Conservation (phyloP, 2,329 filamentous ascomycete genomes). For the Penicillium oxalicum region DNA sequence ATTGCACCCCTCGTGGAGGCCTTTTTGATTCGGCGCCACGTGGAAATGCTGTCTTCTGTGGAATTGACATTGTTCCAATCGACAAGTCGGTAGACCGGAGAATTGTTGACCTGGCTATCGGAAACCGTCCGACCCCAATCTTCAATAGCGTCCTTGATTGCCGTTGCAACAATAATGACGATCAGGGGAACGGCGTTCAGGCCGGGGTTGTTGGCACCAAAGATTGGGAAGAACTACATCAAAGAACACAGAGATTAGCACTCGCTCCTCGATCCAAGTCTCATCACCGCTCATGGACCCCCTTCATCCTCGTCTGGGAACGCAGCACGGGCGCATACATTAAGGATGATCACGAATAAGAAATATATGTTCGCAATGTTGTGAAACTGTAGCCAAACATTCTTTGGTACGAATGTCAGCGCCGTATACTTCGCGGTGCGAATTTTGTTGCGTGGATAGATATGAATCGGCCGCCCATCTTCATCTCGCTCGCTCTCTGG, state of each 20-base stretch:
- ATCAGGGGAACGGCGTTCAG: conserved; percentile 88
- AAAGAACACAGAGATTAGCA: conserved; percentile 16
- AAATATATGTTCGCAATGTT: conserved; percentile 99
- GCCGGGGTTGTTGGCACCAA: conserved; percentile 84
- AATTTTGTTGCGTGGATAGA: conserved; percentile 90
- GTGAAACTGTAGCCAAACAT: conserved; percentile 96
- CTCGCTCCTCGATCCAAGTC: background rate
- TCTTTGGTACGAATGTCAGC: conserved; percentile 91
- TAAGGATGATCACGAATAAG: conserved; percentile 88
- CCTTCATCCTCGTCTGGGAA: background rate
- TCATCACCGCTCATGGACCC: no score
- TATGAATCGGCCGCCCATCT: conserved; percentile 63
- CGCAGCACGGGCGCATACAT: conserved; percentile 57
- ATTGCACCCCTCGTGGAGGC: conserved; percentile 61
- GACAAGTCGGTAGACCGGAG: conserved; percentile 80
- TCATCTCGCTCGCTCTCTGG: conserved; percentile 71
- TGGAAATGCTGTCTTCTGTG: conserved; percentile 73
- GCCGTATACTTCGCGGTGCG: conserved; percentile 96
- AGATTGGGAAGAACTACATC: conserved; percentile 84
- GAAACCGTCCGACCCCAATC: conserved; percentile 88
- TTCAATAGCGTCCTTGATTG: conserved; percentile 91
- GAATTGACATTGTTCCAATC: conserved; percentile 94
- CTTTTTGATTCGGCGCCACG: conserved; percentile 90
- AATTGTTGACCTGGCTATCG: conserved; percentile 93
- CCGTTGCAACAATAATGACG: conserved; percentile 80